phyloP scores from a whole-genome alignment of 2,329 filamentous ascomycete genomes.

The Ascochyta clinopodiicola region DNA sequence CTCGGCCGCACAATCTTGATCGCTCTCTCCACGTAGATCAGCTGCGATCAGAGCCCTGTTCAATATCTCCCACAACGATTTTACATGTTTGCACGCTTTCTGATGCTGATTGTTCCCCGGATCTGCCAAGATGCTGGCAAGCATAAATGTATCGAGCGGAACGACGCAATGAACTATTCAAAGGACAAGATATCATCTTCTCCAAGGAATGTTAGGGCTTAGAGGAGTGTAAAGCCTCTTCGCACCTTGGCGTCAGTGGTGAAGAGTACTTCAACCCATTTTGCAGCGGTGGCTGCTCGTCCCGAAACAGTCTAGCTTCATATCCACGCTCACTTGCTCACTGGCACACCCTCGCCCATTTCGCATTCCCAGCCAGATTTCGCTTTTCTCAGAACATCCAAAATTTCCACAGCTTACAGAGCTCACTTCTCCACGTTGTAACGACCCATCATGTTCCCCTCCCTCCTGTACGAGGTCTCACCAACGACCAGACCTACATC shows the following conservation, averaged over 20 bases:
- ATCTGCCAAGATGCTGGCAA: too few relatives aligned
- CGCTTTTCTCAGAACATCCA: not conserved
- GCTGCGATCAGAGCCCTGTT: too few relatives aligned
- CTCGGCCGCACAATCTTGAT: too few relatives aligned
- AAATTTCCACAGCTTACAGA: not conserved
- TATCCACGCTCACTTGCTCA: not conserved
- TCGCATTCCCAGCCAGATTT: not conserved
- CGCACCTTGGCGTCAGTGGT: not conserved
- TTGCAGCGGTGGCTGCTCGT: not conserved
- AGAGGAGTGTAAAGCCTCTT: too few relatives aligned
- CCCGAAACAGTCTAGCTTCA: not conserved
- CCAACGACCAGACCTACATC: not conserved
- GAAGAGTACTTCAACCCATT: not conserved
- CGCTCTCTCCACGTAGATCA: too few relatives aligned
- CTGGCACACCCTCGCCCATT: not conserved
- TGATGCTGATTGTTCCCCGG: too few relatives aligned
- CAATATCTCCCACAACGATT: too few relatives aligned
- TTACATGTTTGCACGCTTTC: too few relatives aligned
- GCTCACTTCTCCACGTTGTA: not conserved
- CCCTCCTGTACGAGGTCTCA: not conserved
- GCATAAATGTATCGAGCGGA: too few relatives aligned
- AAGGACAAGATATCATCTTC: too few relatives aligned
- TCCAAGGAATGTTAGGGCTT: too few relatives aligned
- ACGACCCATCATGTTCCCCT: not conserved
- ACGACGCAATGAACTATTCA: too few relatives aligned